Base-by-base conservation (phyloP, 1,139 yeast genomes). In the Debaryomyces coudertii region DNA sequence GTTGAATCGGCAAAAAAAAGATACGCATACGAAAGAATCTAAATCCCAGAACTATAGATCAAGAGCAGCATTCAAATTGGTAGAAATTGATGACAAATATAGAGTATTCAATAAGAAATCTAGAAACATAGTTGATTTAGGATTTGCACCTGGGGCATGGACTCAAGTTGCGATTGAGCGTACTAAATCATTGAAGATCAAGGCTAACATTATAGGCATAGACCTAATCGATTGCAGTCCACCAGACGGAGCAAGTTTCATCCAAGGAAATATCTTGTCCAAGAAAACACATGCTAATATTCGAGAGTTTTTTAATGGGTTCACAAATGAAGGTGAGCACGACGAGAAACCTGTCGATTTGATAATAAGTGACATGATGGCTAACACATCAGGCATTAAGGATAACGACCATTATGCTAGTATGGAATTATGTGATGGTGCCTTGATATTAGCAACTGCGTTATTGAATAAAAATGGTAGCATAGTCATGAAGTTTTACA, bases 41-140 rank as follows among this genome's bases (percentile, higher is more conserved):
- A 83, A 80, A 57, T 68, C 70, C 8, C 76, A 78, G 42, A 79
- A 87, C 48, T 80, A 80, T 54, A 77, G 85, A 54, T 90, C 97
- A 2, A 69, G 99, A 42, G 99, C 99, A 0, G 98, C 98, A 0
- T 92, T 81, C 69, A 93, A 93, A 61, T 71, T 93, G 36, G 62
- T 83, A 16, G 90, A 86, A 60, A 73, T 93, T 28, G 83, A 90
- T 61, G 73, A 82, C 25, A 82, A 79, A 58, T 86, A 75, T 64
- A 68, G 71, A 24, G 52, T 93, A 2, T 83, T 93, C 62, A 68
- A 68, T 46, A 73, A 78, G 6, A 48, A 49, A 6, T 51, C 69
- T 2, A 73, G 69, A 54, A 82, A 85, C 45, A 86, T 93, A 0
- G 82, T 93, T 3, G 99, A 93, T 66, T 71, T 93, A 43, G 79